phyloP scores from a whole-genome alignment of 352 stramenopile species.

The Pythium rishiriense region DNA sequence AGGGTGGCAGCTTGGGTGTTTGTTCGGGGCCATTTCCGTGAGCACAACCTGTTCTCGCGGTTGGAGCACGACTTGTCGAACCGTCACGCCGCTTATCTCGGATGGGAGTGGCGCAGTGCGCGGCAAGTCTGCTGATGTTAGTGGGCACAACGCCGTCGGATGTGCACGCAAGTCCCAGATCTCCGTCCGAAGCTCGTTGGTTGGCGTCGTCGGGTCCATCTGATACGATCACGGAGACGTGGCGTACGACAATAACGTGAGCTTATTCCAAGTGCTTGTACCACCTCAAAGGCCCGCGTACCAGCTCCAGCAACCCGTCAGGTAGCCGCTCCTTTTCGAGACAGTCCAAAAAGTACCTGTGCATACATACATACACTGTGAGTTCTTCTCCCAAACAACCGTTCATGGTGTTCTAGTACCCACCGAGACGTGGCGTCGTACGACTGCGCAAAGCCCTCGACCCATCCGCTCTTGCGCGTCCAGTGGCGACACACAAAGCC shows the following conservation, averaged over 20 bases:
- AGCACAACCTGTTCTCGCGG: conserved; percentile 19
- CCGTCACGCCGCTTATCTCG: background rate
- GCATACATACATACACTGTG: background rate
- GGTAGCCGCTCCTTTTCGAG: conserved; percentile 52
- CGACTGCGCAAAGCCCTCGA: conserved; percentile 71
- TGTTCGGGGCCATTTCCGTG: conserved; percentile 2
- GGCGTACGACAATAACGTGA: no score
- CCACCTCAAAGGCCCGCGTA: conserved; percentile 27
- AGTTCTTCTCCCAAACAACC: no score
- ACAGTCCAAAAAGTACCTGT: conserved; percentile 65
- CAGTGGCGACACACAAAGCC: conserved; percentile 70
- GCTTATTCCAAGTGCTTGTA: background rate
- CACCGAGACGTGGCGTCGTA: conserved; percentile 72
- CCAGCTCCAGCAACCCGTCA: conserved; percentile 60
- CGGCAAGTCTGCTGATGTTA: conserved; percentile 29
- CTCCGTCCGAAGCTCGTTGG: conserved; percentile 16
- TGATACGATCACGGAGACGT: no score
- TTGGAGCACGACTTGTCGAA: conserved; percentile 19
- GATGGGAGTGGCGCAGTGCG: conserved; percentile 3
- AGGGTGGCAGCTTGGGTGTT: background rate
- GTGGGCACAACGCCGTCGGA: conserved; percentile 24
- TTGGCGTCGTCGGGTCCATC: conserved; percentile 15
- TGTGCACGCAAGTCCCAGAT: conserved; percentile 27
- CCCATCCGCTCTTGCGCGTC: conserved; percentile 45
- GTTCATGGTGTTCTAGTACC: no score